phyloP scores from a whole-genome alignment of 768 basidiomycete genomes.

The Collybia mongolica region DNA sequence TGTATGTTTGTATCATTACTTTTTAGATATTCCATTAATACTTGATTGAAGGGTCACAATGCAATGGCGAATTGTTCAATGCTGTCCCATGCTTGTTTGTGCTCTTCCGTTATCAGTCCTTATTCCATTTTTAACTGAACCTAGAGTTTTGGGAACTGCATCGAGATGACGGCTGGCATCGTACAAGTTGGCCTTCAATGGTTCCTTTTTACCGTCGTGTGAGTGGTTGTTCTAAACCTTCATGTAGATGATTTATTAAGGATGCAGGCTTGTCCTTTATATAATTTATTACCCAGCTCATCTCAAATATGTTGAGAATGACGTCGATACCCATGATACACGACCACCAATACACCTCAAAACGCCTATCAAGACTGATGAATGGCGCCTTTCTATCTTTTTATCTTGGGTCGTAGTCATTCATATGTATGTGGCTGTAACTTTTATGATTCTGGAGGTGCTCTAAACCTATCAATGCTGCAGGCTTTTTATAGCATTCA shows the following conservation, averaged over 20 bases:
- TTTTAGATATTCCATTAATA: slow-evolving; percentile 1
- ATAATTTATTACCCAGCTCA: slow-evolving; percentile 89
- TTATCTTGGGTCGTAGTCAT: slow-evolving; percentile 68
- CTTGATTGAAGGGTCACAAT: slow-evolving; percentile 63
- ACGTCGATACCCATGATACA: slow-evolving; percentile 39
- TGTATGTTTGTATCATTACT: slow-evolving; percentile 42
- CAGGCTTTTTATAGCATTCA: slow-evolving; percentile 55
- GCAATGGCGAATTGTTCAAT: slow-evolving; percentile 80
- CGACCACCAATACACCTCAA: slow-evolving; percentile 41
- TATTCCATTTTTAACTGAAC: background rate
- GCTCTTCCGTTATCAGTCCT: background rate
- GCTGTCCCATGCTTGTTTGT: slow-evolving; percentile 78
- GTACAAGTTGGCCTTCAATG: slow-evolving; percentile 83
- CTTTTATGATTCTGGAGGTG: slow-evolving; percentile 1
- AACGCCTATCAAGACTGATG: slow-evolving; percentile 51
- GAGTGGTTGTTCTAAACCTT: slow-evolving; percentile 24
- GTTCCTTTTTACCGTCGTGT: slow-evolving; percentile 85
- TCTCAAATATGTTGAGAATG: slow-evolving; percentile 60
- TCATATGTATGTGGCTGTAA: slow-evolving; percentile 63
- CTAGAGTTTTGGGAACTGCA: slow-evolving; percentile 70
- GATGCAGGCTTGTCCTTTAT: slow-evolving; percentile 79
- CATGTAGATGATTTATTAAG: background rate
- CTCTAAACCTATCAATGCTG: slow-evolving; percentile 3
- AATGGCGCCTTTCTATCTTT: slow-evolving; percentile 78
- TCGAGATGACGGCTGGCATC: slow-evolving; percentile 80